A percentile compares a stretch with the other conserved stretches of the same genome.
Conservation (phyloP, 1,139 yeast species). For the Taiozyma sp. region DNA sequence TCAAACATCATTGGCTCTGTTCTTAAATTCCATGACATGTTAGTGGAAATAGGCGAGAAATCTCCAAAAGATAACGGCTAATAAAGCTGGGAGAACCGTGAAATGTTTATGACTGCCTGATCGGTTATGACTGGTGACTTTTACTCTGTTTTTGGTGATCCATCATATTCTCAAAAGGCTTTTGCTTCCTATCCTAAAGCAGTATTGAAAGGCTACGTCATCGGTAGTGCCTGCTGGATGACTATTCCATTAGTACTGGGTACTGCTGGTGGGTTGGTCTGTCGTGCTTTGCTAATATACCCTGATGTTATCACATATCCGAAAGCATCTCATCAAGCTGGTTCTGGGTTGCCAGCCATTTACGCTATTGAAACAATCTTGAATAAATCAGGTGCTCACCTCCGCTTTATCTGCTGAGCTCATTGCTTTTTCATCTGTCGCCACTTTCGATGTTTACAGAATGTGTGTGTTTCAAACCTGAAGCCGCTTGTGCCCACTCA, state of each 20-base stretch:
- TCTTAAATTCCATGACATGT: too few relatives aligned
- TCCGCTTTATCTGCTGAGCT: constrained; percentile 35
- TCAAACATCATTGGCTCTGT: constrained; percentile 31
- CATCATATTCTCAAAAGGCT: constrained; percentile 39
- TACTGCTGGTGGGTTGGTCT: constrained; percentile 13
- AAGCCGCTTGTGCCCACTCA: too few relatives aligned
- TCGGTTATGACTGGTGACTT: constrained; percentile 26
- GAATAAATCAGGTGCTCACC: constrained; percentile 33
- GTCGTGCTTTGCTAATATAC: constrained; percentile 37
- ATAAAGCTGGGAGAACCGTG: too few relatives aligned
- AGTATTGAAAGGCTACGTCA: constrained; percentile 32
- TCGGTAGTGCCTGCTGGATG: constrained; percentile 40
- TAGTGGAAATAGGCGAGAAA: too few relatives aligned
- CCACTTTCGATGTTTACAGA: constrained; percentile 32
- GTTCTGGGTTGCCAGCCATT: too few relatives aligned
- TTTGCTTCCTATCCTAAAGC: constrained; percentile 36
- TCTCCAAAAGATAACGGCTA: too few relatives aligned
- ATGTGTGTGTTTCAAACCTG: constrained; percentile 26
- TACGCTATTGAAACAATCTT: too few relatives aligned
- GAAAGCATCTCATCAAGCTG: not conserved
- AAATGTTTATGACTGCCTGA: too few relatives aligned
- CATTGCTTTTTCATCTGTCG: constrained; percentile 33
- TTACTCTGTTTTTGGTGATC: constrained; percentile 38
- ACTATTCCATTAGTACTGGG: constrained; percentile 36
- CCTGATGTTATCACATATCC: constrained; percentile 51